phyloP scores from a whole-genome alignment of 2,329 filamentous ascomycete species.

The Diatrype stigma region DNA sequence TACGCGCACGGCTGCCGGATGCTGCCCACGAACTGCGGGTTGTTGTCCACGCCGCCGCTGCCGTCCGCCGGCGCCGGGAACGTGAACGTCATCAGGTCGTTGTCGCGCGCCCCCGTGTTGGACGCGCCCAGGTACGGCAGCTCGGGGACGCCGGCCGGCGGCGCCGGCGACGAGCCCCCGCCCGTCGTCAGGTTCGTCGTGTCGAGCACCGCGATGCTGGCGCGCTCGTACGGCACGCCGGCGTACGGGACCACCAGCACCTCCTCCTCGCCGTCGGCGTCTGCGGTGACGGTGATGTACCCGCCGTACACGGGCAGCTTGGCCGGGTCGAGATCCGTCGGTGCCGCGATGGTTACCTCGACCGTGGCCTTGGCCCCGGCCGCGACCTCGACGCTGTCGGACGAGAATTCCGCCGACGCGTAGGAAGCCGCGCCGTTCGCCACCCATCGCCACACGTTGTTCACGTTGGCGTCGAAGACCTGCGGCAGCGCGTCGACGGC shows the following conservation, averaged over 20 bases:
- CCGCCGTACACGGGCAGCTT: constrained; percentile 18
- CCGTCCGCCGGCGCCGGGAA: background rate
- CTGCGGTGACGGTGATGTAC: constrained; percentile 8
- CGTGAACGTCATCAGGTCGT: background rate
- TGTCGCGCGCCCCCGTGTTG: background rate
- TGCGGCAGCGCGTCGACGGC: constrained; percentile 7
- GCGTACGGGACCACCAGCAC: constrained; percentile 1
- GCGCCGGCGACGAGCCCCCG: background rate
- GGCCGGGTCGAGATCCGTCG: constrained; percentile 6
- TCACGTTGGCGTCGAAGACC: background rate
- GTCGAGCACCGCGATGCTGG: constrained; percentile 1
- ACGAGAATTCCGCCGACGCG: constrained; percentile 8
- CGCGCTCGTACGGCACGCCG: constrained; percentile 1
- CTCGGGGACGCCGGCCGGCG: constrained; percentile 1
- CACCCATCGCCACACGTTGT: constrained; percentile 1
- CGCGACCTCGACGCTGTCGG: constrained; percentile 8
- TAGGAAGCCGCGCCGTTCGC: constrained; percentile 9
- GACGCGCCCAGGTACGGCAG: background rate
- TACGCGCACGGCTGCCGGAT: background rate
- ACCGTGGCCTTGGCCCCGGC: constrained; percentile 7
- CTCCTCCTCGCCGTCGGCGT: background rate
- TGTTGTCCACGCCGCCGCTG: background rate
- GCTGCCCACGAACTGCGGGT: background rate
- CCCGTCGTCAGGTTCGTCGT: background rate
- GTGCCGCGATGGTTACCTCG: constrained; percentile 8